A percentile compares a stretch with the other conserved stretches of the same genome.
Conservation (phyloP, 2,329 filamentous ascomycete species). For the Coleophoma crateriformis region DNA sequence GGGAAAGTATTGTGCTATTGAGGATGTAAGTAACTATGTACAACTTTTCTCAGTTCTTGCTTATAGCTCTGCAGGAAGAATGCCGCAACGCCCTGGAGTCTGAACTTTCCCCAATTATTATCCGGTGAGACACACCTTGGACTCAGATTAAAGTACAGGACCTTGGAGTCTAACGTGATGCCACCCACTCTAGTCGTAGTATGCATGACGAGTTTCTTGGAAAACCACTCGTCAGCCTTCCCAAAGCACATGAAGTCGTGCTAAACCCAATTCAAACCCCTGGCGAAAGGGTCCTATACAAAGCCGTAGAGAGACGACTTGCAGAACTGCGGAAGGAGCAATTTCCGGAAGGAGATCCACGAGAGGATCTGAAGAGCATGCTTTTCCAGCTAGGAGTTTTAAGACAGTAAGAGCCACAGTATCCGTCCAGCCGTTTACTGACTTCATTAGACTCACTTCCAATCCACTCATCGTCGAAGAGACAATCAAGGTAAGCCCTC, state of each 20-base stretch:
- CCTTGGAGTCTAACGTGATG: not conserved
- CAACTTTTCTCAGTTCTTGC: not conserved
- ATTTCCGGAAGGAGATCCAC: not conserved
- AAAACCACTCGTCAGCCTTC: not conserved
- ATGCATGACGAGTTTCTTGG: not conserved
- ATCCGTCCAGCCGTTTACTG: not conserved
- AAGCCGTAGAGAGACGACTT: not conserved
- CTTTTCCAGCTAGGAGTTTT: not conserved
- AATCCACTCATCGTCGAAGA: not conserved
- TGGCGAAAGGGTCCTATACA: not conserved
- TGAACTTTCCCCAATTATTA: not conserved
- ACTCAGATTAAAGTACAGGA: not conserved
- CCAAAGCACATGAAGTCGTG: not conserved
- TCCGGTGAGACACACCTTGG: not conserved
- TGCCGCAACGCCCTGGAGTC: not conserved
- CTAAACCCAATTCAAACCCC: not conserved
- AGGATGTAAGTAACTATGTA: not conserved
- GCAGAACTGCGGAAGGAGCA: not conserved
- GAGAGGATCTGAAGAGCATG: not conserved
- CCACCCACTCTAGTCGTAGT: not conserved
- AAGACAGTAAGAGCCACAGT: not conserved
- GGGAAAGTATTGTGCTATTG: conserved; percentile 2
- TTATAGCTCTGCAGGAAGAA: not conserved
- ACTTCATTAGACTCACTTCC: not conserved
- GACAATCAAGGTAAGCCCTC: not conserved